A percentile compares a stretch with the other conserved stretches of the same genome.
These are phyloP conservation scores for Yamadazyma membranifaciens DNA, from an alignment of 1,139 yeast genomes.

Conservation along the genomic window DNA sequence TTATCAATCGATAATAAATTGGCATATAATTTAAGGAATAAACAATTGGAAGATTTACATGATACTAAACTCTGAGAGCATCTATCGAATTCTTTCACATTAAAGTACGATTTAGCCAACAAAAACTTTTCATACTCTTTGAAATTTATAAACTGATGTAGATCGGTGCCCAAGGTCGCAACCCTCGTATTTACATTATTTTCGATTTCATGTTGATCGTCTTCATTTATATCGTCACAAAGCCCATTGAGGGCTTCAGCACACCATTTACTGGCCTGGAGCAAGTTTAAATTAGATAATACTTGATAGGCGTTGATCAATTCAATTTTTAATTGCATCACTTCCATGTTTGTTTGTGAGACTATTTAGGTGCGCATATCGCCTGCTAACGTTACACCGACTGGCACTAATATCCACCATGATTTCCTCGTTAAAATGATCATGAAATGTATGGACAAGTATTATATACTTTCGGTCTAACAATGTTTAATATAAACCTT, in stretches of 20 bases:
- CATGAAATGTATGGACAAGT: too few species aligned
- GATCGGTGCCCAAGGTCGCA: too few species aligned
- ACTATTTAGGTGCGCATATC: too few species aligned
- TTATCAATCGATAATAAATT: conserved; percentile 72
- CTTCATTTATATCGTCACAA: conserved; percentile 2
- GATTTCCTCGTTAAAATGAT: too few species aligned
- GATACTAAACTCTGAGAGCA: conserved; percentile 60
- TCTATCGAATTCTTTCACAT: conserved; percentile 82
- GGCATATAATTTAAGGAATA: conserved; percentile 69
- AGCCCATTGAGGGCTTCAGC: conserved; percentile 70
- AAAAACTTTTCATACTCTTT: conserved; percentile 34
- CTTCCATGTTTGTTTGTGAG: conserved; percentile 5
- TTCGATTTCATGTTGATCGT: too few species aligned
- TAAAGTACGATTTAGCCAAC: conserved; percentile 74
- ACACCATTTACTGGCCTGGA: conserved; percentile 77
- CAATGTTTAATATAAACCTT: too few species aligned
- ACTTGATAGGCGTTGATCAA: conserved; percentile 13
- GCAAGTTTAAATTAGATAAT: conserved; percentile 47
- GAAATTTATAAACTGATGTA: not conserved
- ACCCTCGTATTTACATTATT: too few species aligned
- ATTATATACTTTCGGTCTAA: too few species aligned
- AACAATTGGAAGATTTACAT: conserved; percentile 53
- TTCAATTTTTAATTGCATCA: conserved; percentile 12
- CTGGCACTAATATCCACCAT: too few species aligned
- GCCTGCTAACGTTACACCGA: too few species aligned